phyloP scores from a whole-genome alignment of 352 stramenopile species.

The Phytophthora crassamura region DNA sequence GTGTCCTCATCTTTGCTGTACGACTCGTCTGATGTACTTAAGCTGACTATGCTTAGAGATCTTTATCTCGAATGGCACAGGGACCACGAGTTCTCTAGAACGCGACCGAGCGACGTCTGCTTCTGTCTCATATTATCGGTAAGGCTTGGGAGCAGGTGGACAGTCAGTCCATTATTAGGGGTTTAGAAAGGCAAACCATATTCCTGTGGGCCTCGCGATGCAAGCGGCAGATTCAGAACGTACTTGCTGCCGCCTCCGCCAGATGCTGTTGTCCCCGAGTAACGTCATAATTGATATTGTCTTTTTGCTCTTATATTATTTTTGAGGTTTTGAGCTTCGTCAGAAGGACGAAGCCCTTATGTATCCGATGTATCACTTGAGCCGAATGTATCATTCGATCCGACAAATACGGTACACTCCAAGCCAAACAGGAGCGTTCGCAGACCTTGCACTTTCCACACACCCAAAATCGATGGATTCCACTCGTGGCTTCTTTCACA shows the following conservation, averaged over 20 bases:
- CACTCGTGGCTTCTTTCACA: too few species aligned
- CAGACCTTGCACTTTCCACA: too few species aligned
- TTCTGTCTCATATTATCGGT: slow-evolving; percentile 10
- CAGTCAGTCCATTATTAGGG: neutral
- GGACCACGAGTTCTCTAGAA: neutral
- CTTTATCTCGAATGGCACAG: slow-evolving; percentile 12
- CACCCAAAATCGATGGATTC: too few species aligned
- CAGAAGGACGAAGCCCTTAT: too few species aligned
- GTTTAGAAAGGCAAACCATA: slow-evolving; percentile 7
- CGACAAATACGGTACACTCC: too few species aligned
- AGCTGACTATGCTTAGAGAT: neutral
- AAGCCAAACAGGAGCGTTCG: too few species aligned
- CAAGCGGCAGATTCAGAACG: neutral
- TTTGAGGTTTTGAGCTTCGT: too few species aligned
- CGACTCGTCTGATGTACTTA: neutral
- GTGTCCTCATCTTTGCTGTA: neutral
- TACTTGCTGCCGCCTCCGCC: slow-evolving; percentile 2
- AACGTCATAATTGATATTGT: slow-evolving; percentile 12
- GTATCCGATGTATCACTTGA: too few species aligned
- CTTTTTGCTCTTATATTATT: too few species aligned
- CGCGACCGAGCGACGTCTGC: slow-evolving; percentile 4
- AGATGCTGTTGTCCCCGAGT: slow-evolving; percentile 14
- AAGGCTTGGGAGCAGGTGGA: slow-evolving; percentile 6
- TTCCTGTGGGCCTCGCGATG: neutral
- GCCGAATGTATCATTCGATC: too few species aligned